phyloP scores from a whole-genome alignment of 176 grass and related monocot species.

The Saccharum spontaneum region DNA sequence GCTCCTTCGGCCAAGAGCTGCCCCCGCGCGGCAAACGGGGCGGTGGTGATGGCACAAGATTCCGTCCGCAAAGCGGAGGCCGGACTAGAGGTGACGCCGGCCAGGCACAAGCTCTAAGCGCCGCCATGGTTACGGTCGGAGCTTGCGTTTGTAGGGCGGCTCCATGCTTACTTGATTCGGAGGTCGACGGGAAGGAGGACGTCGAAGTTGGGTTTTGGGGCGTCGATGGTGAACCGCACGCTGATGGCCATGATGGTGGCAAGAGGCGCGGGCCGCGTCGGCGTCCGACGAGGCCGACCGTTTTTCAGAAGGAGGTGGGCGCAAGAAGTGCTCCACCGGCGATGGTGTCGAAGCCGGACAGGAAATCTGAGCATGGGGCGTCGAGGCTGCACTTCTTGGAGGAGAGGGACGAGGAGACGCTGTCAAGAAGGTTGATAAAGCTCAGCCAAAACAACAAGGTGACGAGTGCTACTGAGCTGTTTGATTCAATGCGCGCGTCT shows the following conservation, averaged over 20 bases:
- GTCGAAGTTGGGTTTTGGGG: conserved; percentile 12
- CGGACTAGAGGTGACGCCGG: not conserved
- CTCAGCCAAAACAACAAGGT: conserved; percentile 79
- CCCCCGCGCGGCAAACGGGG: not conserved
- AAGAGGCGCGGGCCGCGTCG: conserved; percentile 22
- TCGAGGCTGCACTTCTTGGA: conserved; percentile 79
- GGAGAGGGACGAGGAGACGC: conserved; percentile 69
- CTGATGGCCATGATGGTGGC: conserved; percentile 2
- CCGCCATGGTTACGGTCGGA: conserved; percentile 7
- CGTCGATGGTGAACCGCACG: conserved; percentile 17
- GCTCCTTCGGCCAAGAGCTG: conserved; percentile 29
- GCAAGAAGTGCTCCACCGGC: not conserved
- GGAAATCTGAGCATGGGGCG: conserved; percentile 10
- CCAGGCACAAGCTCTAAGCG: not conserved
- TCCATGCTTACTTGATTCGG: conserved; percentile 39
- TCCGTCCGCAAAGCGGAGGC: not conserved
- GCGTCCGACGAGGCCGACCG: conserved; percentile 26
- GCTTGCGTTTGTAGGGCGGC: conserved; percentile 42
- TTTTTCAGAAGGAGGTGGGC: conserved; percentile 5
- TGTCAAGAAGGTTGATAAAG: conserved; percentile 69
- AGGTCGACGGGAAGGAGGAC: conserved; percentile 47
- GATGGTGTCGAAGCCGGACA: conserved; percentile 8
- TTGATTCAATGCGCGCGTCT: conserved; percentile 70
- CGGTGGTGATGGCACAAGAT: not conserved
- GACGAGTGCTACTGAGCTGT: conserved; percentile 79